Evolutionary conservation across 805 yeast genomes (phyloP).

Genomic region (Schwanniomyces vanrijiae): DNA sequence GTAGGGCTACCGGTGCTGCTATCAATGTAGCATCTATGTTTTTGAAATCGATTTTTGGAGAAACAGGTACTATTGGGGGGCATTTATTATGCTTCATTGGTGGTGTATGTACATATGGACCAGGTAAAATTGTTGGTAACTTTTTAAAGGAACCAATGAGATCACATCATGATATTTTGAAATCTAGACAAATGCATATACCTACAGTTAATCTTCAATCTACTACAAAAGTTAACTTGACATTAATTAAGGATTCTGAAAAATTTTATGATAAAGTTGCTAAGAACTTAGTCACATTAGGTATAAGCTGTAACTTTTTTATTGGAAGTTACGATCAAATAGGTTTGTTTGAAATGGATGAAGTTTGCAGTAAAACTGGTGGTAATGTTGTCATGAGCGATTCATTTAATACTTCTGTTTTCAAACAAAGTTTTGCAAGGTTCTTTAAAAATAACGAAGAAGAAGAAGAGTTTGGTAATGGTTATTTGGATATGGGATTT

Average conservation of each 20-base stretch:
- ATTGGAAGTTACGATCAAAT: slow-evolving; percentile 70
- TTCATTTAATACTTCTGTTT: slow-evolving; percentile 65
- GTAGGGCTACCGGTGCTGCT: slow-evolving; percentile 62
- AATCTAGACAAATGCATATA: slow-evolving; percentile 31
- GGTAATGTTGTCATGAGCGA: slow-evolving; percentile 64
- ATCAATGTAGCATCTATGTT: slow-evolving; percentile 45
- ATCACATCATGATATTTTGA: slow-evolving; percentile 62
- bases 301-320: slow-evolving; percentile 57
- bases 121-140: slow-evolving; percentile 60
- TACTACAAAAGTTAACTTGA: slow-evolving; percentile 28
- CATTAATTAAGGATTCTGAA: slow-evolving; percentile 36
- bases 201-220: slow-evolving; percentile 35
- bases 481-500: slow-evolving; percentile 50
- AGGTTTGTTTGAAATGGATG: slow-evolving; percentile 67
- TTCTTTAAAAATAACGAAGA: slow-evolving; percentile 42
- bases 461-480: slow-evolving; percentile 27
- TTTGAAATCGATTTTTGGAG: slow-evolving; percentile 39
- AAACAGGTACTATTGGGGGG: slow-evolving; percentile 49
- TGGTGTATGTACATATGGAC: slow-evolving; percentile 67
- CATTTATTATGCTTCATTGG: slow-evolving; percentile 56
- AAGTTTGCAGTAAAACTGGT: slow-evolving; percentile 56
- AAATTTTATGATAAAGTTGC: slow-evolving; percentile 53
- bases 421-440: slow-evolving; percentile 61
- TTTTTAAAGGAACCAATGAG: slow-evolving; percentile 61
- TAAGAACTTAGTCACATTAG: slow-evolving; percentile 44